Percentiles rank a stretch among this genome's conserved stretches.
phyloP scores from a whole-genome alignment of 1,139 yeast genomes.

The Nadsonia commutata region DNA sequence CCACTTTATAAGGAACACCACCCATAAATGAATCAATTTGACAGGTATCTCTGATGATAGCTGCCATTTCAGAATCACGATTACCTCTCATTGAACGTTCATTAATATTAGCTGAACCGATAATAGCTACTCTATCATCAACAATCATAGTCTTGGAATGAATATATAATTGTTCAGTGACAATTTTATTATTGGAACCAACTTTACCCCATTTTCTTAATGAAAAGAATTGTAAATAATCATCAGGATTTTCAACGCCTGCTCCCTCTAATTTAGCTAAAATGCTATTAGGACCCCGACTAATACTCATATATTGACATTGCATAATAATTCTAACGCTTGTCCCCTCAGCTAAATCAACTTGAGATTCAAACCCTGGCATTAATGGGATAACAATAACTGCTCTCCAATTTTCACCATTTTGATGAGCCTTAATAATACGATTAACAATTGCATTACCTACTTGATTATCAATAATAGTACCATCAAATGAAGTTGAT shows the following conservation, averaged over 20 bases:
- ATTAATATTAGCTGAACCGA: constrained; percentile 93
- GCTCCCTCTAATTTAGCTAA: constrained; percentile 65
- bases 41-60: constrained; percentile 71
- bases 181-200: constrained; percentile 59
- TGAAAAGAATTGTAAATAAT: constrained; percentile 83
- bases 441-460: constrained; percentile 96
- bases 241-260: constrained; percentile 66
- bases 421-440: constrained; percentile 72
- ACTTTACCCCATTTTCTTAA: constrained; percentile 91
- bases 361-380: constrained; percentile 96
- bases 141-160: constrained; percentile 88
- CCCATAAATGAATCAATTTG: constrained; percentile 64
- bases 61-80: constrained; percentile 90
- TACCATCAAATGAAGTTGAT: constrained; percentile 75
- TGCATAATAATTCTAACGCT: constrained; percentile 92
- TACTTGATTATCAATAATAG: constrained; percentile 70
- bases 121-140: constrained; percentile 87
- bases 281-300: constrained; percentile 82
- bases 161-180: constrained; percentile 82
- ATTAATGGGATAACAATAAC: constrained; percentile 81
- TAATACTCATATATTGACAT: constrained; percentile 87
- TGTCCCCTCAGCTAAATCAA: constrained; percentile 87
- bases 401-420: constrained; percentile 76
- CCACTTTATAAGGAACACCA: constrained; percentile 67
- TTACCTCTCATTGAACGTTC: constrained; percentile 91